These are phyloP conservation scores for Eucalyptus melliodora DNA, from an alignment of 345 rosid genomes.

Conservation along the genomic window DNA sequence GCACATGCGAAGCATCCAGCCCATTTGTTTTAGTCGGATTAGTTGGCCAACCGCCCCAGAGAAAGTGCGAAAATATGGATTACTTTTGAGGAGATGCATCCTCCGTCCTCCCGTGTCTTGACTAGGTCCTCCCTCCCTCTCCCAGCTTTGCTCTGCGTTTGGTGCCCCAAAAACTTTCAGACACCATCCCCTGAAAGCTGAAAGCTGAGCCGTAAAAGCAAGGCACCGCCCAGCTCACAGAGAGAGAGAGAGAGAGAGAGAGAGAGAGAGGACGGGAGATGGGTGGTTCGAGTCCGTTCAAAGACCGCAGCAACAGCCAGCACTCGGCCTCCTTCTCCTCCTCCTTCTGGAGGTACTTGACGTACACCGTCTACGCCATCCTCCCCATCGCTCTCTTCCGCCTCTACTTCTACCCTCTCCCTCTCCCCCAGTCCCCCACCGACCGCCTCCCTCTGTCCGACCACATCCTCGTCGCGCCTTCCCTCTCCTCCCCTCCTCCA, in stretches of 20 bases:
- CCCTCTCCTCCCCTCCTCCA: not conserved
- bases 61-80: not conserved
- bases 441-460: constrained; percentile 1
- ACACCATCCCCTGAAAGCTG: not conserved
- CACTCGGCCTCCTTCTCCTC: not conserved
- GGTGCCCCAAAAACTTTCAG: not conserved
- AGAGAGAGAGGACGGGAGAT: not conserved
- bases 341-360: constrained; percentile 26
- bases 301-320: not conserved
- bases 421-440: not conserved
- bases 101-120: not conserved
- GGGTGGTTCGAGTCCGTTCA: constrained; percentile 22
- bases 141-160: not conserved
- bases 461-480: constrained; percentile 2
- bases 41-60: not conserved
- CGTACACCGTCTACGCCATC: constrained; percentile 23
- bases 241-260: not conserved
- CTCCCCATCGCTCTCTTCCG: constrained; percentile 33
- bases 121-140: not conserved
- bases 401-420: constrained; percentile 26
- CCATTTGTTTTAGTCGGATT: not conserved
- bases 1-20: not conserved
- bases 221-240: not conserved
- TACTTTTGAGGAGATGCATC: not conserved
- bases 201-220: not conserved